Evolutionary conservation across 106 monocot genomes (phyloP).

Genomic region (Platanthera guangdongensis): DNA sequence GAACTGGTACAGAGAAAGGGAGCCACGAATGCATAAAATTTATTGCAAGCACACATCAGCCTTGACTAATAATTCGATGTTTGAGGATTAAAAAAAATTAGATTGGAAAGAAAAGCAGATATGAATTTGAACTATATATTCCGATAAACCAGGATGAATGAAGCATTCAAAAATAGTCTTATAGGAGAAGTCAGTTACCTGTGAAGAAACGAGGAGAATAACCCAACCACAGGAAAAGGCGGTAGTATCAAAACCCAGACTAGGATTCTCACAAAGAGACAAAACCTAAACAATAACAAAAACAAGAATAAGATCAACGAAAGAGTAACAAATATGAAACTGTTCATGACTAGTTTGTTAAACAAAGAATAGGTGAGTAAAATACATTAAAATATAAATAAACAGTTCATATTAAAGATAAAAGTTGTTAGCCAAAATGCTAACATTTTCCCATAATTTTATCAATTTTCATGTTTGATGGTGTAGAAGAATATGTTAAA

Average conservation of each 20-base stretch:
- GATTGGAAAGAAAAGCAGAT: neutral
- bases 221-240: slow-evolving; percentile 37
- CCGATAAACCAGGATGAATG: neutral
- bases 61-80: neutral
- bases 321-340: neutral
- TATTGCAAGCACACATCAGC: neutral
- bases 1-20: neutral
- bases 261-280: slow-evolving; percentile 29
- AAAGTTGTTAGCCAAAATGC: neutral
- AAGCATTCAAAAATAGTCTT: neutral
- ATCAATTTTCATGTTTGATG: slow-evolving; percentile 1
- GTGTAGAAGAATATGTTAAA: too few species aligned
- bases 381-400: neutral
- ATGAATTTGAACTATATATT: neutral
- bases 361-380: neutral
- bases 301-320: neutral
- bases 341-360: neutral
- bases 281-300: slow-evolving; percentile 22
- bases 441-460: neutral
- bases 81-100: neutral
- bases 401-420: neutral
- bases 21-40: neutral
- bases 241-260: slow-evolving; percentile 25
- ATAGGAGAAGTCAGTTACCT: slow-evolving; percentile 5
- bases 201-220: slow-evolving; percentile 25